Base-by-base conservation (phyloP, 2,329 filamentous ascomycete species). In the Scedosporium dehoogii region DNA sequence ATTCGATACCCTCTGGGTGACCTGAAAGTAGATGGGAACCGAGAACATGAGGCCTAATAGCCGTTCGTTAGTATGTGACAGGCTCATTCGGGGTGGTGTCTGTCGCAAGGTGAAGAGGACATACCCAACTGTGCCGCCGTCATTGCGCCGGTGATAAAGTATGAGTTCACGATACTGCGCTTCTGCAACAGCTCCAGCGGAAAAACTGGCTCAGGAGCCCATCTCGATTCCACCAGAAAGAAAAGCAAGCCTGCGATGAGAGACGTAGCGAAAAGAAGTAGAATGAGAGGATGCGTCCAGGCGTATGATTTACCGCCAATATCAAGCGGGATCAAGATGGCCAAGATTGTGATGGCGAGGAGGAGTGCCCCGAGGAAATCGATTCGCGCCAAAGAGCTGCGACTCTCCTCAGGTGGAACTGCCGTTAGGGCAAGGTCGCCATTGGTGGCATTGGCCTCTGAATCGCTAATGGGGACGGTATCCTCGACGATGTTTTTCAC, bases 11-110 rank as follows among this genome's bases (percentile, higher is more conserved):
- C 77, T 74, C 4, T 80, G 74, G 0, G 86, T 86, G 1, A 87
- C 81, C 63, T 88, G 84, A 65, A 90, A 91, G 72, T 90, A 90
- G 0, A 90, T 72, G 0, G 88, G 88, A 0, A 90, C 80, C 0
- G 81, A 80, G 61, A 85, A 86, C 82, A 89, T 85, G 2, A 65
- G 64, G 6, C 64, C 33, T 38, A 38, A 38, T 1, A 38, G 1
- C 14, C 6, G 33, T 6, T 38, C 9, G 33, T 38, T 12, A 38
- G 33, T 12, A 14, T 12, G 33, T 38, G 33, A 0, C 33, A 38
- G 4, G 33, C 33, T 38, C 4, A 3, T 38, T 1, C 3, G 33
- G 27, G 4, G 3, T 29, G 3, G 27, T 6, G 25, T 27, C 27
- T 6, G 29, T 7, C 1, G 1, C 29, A 10, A 33, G 29, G 29